Base-by-base conservation (phyloP, 345 rosid genomes). In the Erodium maritimum region DNA sequence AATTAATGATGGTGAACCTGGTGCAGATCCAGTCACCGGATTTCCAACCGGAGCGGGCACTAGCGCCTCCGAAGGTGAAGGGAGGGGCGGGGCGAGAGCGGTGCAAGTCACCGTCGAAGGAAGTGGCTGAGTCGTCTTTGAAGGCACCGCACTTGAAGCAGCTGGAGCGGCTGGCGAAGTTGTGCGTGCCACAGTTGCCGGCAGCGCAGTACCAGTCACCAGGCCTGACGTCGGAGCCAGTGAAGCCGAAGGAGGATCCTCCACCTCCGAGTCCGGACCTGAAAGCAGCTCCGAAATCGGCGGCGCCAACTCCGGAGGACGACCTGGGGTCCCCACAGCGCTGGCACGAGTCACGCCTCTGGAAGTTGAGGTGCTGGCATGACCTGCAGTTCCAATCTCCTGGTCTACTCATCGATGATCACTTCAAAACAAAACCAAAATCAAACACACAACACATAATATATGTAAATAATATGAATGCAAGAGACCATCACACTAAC, bases 171-270 rank as follows among this genome's bases (percentile, higher is more conserved):
- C 85, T 86, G 2, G 98, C 95, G 23, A 88, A 91, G 67, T 91
- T 91, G 73, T 89, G 98, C 3, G 94, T 77, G 20, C 96, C 98
- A 19, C 98, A 91, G 75, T 79, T 85, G n/a, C 82, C 82, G 1
- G 77, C 73, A 1, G 85, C 46, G 79, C 98, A 91, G 65, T 89
- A 91, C 98, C 98, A 91, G 62, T 88, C 96, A 17, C 98, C 98
- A 0, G 93, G 95, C 61, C 96, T 78, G 59, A 91, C 95, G 54
- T 91, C 98, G 17, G 96, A 84, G 37, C 95, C 98, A 8, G 87
- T 74, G 69, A 83, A 87, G 23, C 87, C 94, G 19, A 85, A 77
- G 0, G 90, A 79, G 0, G 94, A 60, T 53, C 84, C 82, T 3
- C 34, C 34, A 37, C 46, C 46, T 1, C 46, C 46, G 29, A 80